A percentile compares a stretch with the other conserved stretches of the same genome.
Evolutionary conservation across 2,329 filamentous ascomycete genomes (phyloP).

Genomic region (Onygenales sp.): DNA sequence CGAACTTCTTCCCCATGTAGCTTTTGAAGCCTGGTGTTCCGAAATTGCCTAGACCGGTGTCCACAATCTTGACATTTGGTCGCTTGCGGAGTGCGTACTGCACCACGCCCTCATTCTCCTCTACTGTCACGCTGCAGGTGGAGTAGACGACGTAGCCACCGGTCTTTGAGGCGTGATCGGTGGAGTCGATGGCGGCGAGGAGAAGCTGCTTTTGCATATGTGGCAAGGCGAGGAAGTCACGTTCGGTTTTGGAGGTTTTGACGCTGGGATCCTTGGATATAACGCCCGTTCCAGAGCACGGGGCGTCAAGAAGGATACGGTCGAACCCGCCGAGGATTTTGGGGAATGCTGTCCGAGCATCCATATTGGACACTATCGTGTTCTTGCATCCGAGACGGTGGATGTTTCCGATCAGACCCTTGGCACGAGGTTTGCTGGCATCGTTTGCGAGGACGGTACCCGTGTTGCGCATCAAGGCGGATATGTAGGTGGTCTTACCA

Average conservation of each 20-base stretch:
- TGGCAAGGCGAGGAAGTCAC: constrained; percentile 85
- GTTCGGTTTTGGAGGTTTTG: constrained; percentile 96
- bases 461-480: constrained; percentile 97
- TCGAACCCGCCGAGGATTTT: constrained; percentile 94
- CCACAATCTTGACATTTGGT: constrained; percentile 87
- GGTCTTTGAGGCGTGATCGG: constrained; percentile 82
- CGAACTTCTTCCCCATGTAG: constrained; percentile 87
- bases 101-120: constrained; percentile 90
- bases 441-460: constrained; percentile 95
- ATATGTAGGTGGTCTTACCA: constrained; percentile 92
- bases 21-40: constrained; percentile 87
- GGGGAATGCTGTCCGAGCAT: constrained; percentile 79
- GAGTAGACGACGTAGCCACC: constrained; percentile 96
- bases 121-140: constrained; percentile 87
- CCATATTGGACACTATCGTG: constrained; percentile 90
- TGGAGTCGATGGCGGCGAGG: constrained; percentile 86
- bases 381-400: constrained; percentile 91
- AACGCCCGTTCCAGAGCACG: constrained; percentile 93
- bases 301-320: constrained; percentile 84
- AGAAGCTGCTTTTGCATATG: constrained; percentile 93
- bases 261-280: constrained; percentile 95
- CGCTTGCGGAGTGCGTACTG: constrained; percentile 86
- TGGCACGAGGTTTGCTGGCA: constrained; percentile 83
- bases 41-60: constrained; percentile 73
- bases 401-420: constrained; percentile 96